Evolutionary conservation across 768 basidiomycete species (phyloP).

Genomic region (Lactifluus piperatus): DNA sequence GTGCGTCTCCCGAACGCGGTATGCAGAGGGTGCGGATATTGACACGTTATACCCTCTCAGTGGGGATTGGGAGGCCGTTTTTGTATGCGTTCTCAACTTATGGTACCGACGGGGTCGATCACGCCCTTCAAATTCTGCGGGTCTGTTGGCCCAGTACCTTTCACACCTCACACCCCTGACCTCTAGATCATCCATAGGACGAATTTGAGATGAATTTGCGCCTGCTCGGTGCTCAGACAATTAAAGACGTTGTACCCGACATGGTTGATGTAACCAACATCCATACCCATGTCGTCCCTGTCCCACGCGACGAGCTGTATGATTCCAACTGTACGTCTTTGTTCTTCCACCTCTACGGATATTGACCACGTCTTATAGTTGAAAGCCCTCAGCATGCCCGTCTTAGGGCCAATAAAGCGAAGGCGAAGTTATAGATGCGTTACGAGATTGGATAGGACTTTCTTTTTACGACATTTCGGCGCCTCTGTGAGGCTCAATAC

Average conservation of each 20-base stretch:
- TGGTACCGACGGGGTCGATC: constrained; percentile 80
- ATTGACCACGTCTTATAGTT: constrained; percentile 25
- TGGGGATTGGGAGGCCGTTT: constrained; percentile 82
- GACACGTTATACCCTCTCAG: constrained; percentile 26
- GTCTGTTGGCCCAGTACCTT: constrained; percentile 31
- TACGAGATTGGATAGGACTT: no score
- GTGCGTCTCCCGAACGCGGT: constrained; percentile 27
- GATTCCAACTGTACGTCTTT: constrained; percentile 67
- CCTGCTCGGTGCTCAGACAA: constrained; percentile 71
- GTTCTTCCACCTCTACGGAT: not conserved
- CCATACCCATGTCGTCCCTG: constrained; percentile 51
- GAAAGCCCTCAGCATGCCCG: constrained; percentile 37
- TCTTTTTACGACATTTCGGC: not conserved
- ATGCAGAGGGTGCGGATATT: not conserved
- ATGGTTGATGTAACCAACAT: constrained; percentile 86
- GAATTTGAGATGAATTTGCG: constrained; percentile 99
- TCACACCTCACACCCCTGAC: not conserved
- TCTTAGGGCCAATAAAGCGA: constrained; percentile 25
- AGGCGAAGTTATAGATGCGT: constrained; percentile 8
- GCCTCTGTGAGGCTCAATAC: not conserved
- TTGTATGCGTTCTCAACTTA: constrained; percentile 85
- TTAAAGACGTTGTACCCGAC: constrained; percentile 71
- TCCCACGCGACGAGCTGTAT: constrained; percentile 70
- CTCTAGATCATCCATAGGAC: constrained; percentile 42
- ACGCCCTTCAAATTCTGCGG: constrained; percentile 68